Conservation (phyloP, 2,329 filamentous ascomycete species). For the Botrytis galanthina region DNA sequence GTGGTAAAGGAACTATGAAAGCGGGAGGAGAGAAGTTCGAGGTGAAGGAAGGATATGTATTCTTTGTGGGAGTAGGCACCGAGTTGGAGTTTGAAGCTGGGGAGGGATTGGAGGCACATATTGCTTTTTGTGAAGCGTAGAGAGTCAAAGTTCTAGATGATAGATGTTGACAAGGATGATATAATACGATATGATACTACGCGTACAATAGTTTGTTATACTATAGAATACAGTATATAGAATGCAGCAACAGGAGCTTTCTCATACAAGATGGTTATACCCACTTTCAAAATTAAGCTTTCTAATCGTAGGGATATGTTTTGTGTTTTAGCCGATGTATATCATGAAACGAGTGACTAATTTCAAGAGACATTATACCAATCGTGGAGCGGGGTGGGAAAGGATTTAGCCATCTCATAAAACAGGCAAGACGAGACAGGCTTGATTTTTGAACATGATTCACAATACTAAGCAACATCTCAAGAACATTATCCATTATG, state of each 20-base stretch:
- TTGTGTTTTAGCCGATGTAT: not conserved
- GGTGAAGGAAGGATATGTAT: conserved; percentile 62
- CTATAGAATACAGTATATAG: not conserved
- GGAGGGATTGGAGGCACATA: conserved; percentile 28
- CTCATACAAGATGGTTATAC: not conserved
- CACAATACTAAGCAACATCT: not conserved
- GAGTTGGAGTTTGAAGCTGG: conserved; percentile 28
- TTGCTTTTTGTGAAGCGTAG: conserved; percentile 28
- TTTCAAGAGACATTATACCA: not conserved
- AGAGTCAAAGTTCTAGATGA: not conserved
- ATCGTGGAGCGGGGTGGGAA: not conserved
- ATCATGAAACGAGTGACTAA: not conserved
- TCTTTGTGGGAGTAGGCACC: conserved; percentile 52
- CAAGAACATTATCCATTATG: not conserved
- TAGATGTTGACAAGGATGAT: not conserved
- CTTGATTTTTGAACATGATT: not conserved
- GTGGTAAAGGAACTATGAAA: conserved; percentile 57
- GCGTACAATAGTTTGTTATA: not conserved
- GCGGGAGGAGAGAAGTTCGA: conserved; percentile 54
- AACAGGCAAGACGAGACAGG: not conserved
- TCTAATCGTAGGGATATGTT: not conserved
- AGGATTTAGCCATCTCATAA: not conserved
- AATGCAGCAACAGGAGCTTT: not conserved
- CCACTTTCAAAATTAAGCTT: not conserved
- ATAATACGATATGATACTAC: not conserved